phyloP scores from a whole-genome alignment of 176 grass and related monocot genomes.

The Oryza meridionalis region DNA sequence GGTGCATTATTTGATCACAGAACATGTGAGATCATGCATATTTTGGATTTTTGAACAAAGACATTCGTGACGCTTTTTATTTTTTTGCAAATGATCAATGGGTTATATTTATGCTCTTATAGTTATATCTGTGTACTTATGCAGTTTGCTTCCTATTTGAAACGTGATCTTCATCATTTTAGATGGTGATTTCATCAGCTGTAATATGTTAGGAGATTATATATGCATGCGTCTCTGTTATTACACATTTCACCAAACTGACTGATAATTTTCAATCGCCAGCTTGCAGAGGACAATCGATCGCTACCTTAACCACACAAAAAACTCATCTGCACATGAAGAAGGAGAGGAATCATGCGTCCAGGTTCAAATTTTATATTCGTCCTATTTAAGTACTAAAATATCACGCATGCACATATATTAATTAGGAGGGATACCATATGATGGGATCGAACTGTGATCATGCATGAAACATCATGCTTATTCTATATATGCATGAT shows the following conservation, averaged over 20 bases:
- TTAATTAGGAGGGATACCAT: background rate
- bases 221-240: too few relatives aligned
- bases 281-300: slow-evolving; percentile 82
- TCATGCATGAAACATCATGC: background rate
- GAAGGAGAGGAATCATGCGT: slow-evolving; percentile 27
- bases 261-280: slow-evolving; percentile 9
- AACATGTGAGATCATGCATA: background rate
- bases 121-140: too few relatives aligned
- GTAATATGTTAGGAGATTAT: background rate
- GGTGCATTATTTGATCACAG: background rate
- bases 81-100: background rate
- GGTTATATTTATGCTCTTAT: background rate
- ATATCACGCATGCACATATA: background rate
- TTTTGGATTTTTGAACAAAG: background rate
- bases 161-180: background rate
- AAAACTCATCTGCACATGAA: slow-evolving; percentile 22
- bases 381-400: background rate
- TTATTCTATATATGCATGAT: background rate
- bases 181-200: background rate
- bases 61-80: background rate
- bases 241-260: background rate
- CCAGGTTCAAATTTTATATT: slow-evolving; percentile 37
- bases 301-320: slow-evolving; percentile 60
- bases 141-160: background rate
- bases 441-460: background rate